Evolutionary conservation across 257 asterid species (phyloP).

Genomic region (Verbena officinalis): DNA sequence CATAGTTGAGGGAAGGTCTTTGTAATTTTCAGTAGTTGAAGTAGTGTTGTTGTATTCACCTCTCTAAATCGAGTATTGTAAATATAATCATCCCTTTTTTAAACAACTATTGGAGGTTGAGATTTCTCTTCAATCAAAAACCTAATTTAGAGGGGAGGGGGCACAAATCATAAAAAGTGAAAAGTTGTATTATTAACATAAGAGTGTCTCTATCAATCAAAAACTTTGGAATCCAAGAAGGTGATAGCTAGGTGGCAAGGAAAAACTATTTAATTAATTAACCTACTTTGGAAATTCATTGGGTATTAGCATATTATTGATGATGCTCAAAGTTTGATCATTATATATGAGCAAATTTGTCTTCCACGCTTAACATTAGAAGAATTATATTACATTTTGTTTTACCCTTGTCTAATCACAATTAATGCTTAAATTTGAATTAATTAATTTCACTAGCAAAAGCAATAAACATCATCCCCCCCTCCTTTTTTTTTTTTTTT

Average conservation of each 20-base stretch:
- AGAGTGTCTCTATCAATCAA: conserved; percentile 19
- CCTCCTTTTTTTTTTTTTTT: too few species aligned
- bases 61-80: too few species aligned
- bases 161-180: conserved; percentile 1
- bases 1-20: too few species aligned
- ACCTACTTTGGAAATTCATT: conserved; percentile 5
- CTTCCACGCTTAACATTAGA: background rate
- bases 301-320: background rate
- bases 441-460: too few species aligned
- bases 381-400: background rate
- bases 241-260: background rate
- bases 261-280: conserved; percentile 8
- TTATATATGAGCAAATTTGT: background rate
- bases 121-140: conserved; percentile 25
- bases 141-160: conserved; percentile 12
- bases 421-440: too few species aligned
- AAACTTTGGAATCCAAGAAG: background rate
- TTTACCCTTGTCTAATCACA: background rate
- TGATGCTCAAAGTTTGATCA: background rate
- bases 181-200: too few species aligned
- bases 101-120: too few species aligned
- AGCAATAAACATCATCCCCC: too few species aligned
- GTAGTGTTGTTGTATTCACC: too few species aligned
- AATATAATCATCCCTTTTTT: too few species aligned
- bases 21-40: too few species aligned